Evolutionary conservation across 129 eudicot genomes (phyloP), one percentile per base, ranked within the genome.

Genomic region (Apium graveolens): DNA sequence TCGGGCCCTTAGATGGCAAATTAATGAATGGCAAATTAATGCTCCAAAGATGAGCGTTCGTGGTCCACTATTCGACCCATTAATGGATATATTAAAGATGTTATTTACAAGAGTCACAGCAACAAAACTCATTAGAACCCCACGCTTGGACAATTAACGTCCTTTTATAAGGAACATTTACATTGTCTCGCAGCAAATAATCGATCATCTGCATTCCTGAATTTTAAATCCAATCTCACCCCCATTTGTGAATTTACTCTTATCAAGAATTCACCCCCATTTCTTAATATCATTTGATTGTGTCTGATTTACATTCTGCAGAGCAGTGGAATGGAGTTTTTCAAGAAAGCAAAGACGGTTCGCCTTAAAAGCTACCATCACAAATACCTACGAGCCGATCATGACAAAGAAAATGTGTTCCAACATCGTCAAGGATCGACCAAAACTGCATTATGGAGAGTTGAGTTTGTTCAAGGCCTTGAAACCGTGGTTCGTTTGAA

Each of bases 361-460:
- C 86, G 90, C 49, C 90, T 90, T 6, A 84, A 76, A 46, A 84
- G 90, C 89, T 81, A 81, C 85, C 96, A 90, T 80, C 78, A 84
- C 68, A 90, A 90, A 79, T 90, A 79, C 85, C 82, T 90, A 7
- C 42, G 80, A 69, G 96, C 96, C 43, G 87, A 88, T 32, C 86
- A 83, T 12, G 91, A 90, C 83, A 71, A 74, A 32, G 90, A 86
- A 60, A 75, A 80, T 76, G 96, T 90, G n/a, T 55, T 76, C 27
- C 96, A 90, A 37, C 89, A 90, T 79, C 90, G 96, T 6, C 78
- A 80, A 42, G 84, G 83, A 71, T 77, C 87, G 3, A 60, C 72
- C 44, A 88, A 77, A 42, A 82, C 71, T 35, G 92, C 90, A 5
- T 73, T 73, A 12, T 90, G 96, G 96, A 86, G 75, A 42, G 89